Evolutionary conservation across 2,329 filamentous ascomycete species (phyloP).

Genomic region (Ciborinia camelliae): DNA sequence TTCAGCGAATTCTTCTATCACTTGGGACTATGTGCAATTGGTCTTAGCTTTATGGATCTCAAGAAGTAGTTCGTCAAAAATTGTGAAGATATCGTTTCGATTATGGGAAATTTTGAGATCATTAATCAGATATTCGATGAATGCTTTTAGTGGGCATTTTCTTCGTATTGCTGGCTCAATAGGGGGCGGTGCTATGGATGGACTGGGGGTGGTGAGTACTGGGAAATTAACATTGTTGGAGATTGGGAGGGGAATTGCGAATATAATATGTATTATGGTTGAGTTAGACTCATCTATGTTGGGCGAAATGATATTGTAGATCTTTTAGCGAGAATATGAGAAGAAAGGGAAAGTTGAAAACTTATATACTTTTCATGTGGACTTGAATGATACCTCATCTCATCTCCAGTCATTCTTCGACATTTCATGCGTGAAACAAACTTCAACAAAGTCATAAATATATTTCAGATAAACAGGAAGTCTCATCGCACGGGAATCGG

Average conservation of each 20-base stretch:
- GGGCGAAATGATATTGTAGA: neutral
- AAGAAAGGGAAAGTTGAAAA: neutral
- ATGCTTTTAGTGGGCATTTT: neutral
- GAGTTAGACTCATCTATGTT: neutral
- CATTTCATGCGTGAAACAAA: neutral
- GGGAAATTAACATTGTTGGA: too few relatives aligned
- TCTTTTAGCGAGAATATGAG: too few relatives aligned
- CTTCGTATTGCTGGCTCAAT: neutral
- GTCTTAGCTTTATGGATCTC: too few relatives aligned
- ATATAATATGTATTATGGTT: neutral
- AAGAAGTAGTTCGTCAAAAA: too few relatives aligned
- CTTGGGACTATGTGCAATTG: neutral
- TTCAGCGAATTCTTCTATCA: neutral
- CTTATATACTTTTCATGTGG: neutral
- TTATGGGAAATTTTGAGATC: neutral
- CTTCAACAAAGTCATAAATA: neutral
- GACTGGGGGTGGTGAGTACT: too few relatives aligned
- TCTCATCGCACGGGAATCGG: neutral
- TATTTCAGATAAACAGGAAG: neutral
- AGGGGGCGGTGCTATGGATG: too few relatives aligned
- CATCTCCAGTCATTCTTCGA: neutral
- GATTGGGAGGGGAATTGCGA: neutral
- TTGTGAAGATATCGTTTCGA: neutral
- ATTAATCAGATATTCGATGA: neutral
- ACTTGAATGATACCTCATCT: neutral